These are phyloP conservation scores for Coemansia sp. DNA, from an alignment of 192 early-diverging fungal species.

Conservation along the genomic window DNA sequence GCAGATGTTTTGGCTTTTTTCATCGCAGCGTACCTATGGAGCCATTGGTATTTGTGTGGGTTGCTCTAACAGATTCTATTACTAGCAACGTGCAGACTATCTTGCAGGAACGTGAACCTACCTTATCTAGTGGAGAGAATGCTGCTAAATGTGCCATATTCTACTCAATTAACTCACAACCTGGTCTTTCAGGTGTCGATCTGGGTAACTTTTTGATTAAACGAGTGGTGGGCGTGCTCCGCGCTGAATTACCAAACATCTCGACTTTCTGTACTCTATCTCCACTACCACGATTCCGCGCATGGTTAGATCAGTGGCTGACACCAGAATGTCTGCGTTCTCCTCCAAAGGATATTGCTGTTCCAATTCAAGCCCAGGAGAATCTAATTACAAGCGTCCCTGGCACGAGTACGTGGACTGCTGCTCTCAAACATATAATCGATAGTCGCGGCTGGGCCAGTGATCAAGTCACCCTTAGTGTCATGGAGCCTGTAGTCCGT, in stretches of 20 bases:
- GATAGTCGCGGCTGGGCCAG: conserved; percentile 47
- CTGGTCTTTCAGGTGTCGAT: conserved; percentile 84
- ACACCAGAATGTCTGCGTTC: conserved; percentile 21
- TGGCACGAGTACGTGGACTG: conserved; percentile 33
- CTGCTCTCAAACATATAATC: conserved; percentile 34
- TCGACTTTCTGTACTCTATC: conserved; percentile 84
- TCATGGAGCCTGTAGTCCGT: conserved; percentile 45
- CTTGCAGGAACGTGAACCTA: conserved; percentile 56
- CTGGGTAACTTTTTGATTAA: conserved; percentile 90
- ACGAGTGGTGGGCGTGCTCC: conserved; percentile 79
- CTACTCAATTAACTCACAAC: conserved; percentile 92
- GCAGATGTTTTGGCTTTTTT: conserved; percentile 85
- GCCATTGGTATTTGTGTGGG: conserved; percentile 88
- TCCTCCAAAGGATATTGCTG: conserved; percentile 14
- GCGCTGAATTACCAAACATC: conserved; percentile 66
- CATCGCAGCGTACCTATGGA: conserved; percentile 73
- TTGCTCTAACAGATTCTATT: conserved; percentile 68
- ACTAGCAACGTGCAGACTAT: conserved; percentile 69
- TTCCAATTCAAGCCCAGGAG: conserved; percentile 10
- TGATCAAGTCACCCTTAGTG: conserved; percentile 28
- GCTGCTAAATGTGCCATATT: conserved; percentile 75
- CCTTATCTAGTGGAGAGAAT: conserved; percentile 29
- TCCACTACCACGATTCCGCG: conserved; percentile 84
- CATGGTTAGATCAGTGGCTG: conserved; percentile 67
- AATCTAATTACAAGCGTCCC: conserved; percentile 21